phyloP scores from a whole-genome alignment of 176 grass and related monocot genomes.

The Phoenix dactylifera region DNA sequence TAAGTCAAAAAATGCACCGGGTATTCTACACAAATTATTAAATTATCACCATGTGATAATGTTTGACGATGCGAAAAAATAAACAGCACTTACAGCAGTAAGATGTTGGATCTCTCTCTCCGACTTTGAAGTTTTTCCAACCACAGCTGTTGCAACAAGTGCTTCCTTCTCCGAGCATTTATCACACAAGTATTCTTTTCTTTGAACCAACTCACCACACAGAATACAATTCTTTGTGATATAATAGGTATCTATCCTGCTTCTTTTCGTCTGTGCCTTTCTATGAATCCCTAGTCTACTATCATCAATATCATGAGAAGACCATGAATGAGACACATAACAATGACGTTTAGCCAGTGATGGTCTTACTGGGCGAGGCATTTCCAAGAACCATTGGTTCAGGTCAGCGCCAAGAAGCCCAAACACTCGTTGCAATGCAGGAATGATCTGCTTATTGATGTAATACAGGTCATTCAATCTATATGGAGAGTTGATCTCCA shows the following conservation, averaged over 20 bases:
- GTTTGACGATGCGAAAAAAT: neutral
- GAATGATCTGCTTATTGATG: constrained; percentile 90
- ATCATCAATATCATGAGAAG: constrained; percentile 25
- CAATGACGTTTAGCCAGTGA: constrained; percentile 27
- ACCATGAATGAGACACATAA: constrained; percentile 20
- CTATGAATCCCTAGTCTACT: constrained; percentile 25
- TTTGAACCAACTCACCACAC: constrained; percentile 60
- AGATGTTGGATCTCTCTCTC: constrained; percentile 85
- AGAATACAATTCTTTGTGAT: constrained; percentile 66
- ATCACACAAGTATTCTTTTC: constrained; percentile 46
- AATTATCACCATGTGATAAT: no score
- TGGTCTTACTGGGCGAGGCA: constrained; percentile 41
- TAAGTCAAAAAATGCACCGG: no score
- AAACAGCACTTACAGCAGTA: constrained; percentile 46
- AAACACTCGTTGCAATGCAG: constrained; percentile 76
- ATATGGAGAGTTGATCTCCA: constrained; percentile 55
- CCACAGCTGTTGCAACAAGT: constrained; percentile 43
- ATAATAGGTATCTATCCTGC: constrained; percentile 86
- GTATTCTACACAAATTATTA: no score
- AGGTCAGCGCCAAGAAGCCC: constrained; percentile 73
- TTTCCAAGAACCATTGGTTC: constrained; percentile 68
- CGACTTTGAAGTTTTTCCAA: constrained; percentile 58
- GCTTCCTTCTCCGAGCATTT: constrained; percentile 55
- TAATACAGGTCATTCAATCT: constrained; percentile 85
- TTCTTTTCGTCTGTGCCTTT: constrained; percentile 39